These are phyloP conservation scores for Chaetomium tenue DNA, from an alignment of 495 filamentous ascomycete genomes.

Conservation along the genomic window DNA sequence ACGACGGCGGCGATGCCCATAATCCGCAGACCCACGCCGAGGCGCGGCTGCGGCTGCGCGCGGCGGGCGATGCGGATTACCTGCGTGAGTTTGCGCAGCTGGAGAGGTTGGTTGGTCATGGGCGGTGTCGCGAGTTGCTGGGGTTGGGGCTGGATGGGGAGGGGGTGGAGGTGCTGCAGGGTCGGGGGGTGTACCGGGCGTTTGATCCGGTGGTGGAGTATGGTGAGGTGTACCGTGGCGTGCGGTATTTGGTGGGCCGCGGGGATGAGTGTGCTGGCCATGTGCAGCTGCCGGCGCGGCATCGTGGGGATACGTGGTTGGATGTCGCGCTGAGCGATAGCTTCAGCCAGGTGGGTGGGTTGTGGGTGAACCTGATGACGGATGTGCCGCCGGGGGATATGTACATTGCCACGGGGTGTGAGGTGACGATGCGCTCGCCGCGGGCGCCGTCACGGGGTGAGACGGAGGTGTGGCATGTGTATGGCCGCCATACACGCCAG, in stretches of 20 bases:
- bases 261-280: neutral
- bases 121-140: neutral
- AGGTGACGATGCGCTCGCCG: conserved; percentile 50
- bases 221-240: neutral
- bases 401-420: conserved; percentile 50
- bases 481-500: conserved; percentile 39
- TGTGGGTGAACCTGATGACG: conserved; percentile 55
- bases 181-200: neutral
- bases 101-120: neutral
- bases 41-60: neutral
- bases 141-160: neutral
- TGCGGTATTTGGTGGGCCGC: neutral
- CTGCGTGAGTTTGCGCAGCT: neutral
- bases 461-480: conserved; percentile 47
- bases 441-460: conserved; percentile 9
- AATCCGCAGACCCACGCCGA: neutral
- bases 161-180: neutral
- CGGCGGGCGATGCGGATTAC: neutral
- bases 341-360: conserved; percentile 54
- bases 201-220: neutral
- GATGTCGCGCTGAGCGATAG: neutral
- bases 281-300: neutral
- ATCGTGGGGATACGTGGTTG: neutral
- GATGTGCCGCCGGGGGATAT: conserved; percentile 42
- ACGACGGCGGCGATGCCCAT: too few species aligned